A percentile compares a stretch with the other conserved stretches of the same genome.
Evolutionary conservation across 140 eudicot genomes (phyloP).

Genomic region (Flaveria floridana): DNA sequence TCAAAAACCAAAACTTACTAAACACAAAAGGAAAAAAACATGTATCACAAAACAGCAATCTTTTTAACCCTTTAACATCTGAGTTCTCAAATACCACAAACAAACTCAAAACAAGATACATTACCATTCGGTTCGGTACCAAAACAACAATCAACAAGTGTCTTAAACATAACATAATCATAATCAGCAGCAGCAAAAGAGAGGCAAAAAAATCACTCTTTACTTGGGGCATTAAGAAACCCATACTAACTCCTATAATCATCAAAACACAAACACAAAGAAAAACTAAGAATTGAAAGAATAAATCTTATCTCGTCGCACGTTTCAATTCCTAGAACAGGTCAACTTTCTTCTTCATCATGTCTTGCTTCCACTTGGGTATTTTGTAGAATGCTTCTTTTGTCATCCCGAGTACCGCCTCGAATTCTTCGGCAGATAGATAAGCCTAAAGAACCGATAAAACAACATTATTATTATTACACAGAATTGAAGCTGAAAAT

Average conservation of each 20-base stretch:
- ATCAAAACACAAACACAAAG: constrained; percentile 29
- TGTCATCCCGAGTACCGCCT: constrained; percentile 56
- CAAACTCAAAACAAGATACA: constrained; percentile 36
- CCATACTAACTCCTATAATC: constrained; percentile 39
- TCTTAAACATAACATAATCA: constrained; percentile 11
- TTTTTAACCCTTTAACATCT: constrained; percentile 19
- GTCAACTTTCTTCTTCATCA: constrained; percentile 84
- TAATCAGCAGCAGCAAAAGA: constrained; percentile 31
- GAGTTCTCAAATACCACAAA: constrained; percentile 35
- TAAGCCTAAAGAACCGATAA: constrained; percentile 55
- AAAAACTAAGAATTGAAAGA: constrained; percentile 34
- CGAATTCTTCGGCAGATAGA: constrained; percentile 76
- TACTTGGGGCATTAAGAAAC: constrained; percentile 34
- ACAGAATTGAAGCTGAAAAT: background rate
- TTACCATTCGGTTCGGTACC: background rate
- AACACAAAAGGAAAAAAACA: background rate
- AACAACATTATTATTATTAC: background rate
- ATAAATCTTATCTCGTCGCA: constrained; percentile 19
- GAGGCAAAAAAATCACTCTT: constrained; percentile 51
- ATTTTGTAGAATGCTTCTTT: constrained; percentile 81
- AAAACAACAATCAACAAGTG: constrained; percentile 15
- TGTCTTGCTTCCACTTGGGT: constrained; percentile 98
- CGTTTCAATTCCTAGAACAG: constrained; percentile 54
- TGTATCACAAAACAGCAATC: constrained; percentile 12
- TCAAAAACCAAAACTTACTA: background rate